Base-by-base conservation (phyloP, 2,329 filamentous ascomycete species). In the Coleophoma crateriformis region DNA sequence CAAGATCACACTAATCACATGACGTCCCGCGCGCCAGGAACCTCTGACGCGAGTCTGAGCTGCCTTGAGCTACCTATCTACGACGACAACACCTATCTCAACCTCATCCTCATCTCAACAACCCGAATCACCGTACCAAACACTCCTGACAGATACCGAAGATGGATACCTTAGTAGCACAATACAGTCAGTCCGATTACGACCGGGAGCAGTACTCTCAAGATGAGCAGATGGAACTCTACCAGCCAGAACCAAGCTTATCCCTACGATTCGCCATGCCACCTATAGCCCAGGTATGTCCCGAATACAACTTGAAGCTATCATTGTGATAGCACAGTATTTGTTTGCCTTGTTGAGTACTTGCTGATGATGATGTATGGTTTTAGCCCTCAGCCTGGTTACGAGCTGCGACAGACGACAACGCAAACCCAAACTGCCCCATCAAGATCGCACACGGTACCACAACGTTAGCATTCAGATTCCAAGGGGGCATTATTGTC, bases 361-460 rank as follows among this genome's bases (percentile, higher is more conserved):
- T 19, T 45, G 33, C 20, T 47, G 39, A 33, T 22, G 39, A 33
- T 22, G 33, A 40, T 38, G 33, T 4, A 27, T 27, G 27, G 15
- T 22, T 13, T 14, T 57, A 96, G 88, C 88, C 90, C 61, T 88
- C 90, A 57, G 84, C 90, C 64, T 99, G 94, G 87, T 89, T 99
- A 65, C 91, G 94, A 68, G 89, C 94, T 61, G 90, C 90, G 71
- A 97, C 94, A 61, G 94, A 99, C 76, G 94, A 99, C 81, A 85
- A 91, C 71, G 85, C 90, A 63, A 99, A 99, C 78, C 90, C 94
- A 52, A 84, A 88, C 73, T 96, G 91, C 73, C 94, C 94, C 61
- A 99, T 99, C 81, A 99, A 99, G 81, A 91, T 99, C 64, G 94
- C 94, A 57, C 94, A 99, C 82, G 94, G 94, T 67, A 99, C 94